Base-by-base conservation (phyloP, 495 filamentous ascomycete genomes). In the Hypoxylon subgilvum region DNA sequence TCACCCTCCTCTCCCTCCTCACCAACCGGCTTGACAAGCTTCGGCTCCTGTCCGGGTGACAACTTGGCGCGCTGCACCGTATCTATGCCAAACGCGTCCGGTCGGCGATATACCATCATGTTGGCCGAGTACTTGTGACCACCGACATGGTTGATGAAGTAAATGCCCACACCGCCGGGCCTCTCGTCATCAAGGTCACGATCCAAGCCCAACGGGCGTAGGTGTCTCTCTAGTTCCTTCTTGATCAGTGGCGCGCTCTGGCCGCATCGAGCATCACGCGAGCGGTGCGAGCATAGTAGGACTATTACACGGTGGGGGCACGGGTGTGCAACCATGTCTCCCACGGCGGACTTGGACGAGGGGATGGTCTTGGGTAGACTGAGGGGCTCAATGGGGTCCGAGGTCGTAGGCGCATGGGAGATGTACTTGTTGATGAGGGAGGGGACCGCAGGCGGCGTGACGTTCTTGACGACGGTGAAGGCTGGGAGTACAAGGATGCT, bases 111-210 rank as follows among this genome's bases (percentile, higher is more conserved):
- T 0, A 98, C 76, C 72, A 98, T 87, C 63, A 96, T 81, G 64
- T 98, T 98, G 1, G 93, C 94, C 5, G 84, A 83, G 69, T 91
- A 97, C 73, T 96, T 95, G 68, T 98, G 94, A 0, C 94, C 94
- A 8, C 94, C 94, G 0, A 97, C 91, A 68, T 98, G 94, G 60
- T 85, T 92, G 63, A 97, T 91, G 68, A 97, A 98, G 65, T 97
- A 93, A 44, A 98, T 88, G 1, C 90, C 92, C 2, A 95, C 92
- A 1, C 95, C 94, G 12, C 92, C 93, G 0, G 91, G 87, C 32
- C 94, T 71, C 70, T 88, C 85, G 67, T 98, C 94, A 44, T 91
- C 84, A 28, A 92, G 74, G 67, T 97, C 94, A 17, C 95, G 86
- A 70, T 89, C 92, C 3, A 98, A 73, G 0, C 91, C 91, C 2